Evolutionary conservation across 1,284 basidiomycete genomes (phyloP), one percentile per base, ranked within the genome.

Genomic region (Heliocybe sulcata): DNA sequence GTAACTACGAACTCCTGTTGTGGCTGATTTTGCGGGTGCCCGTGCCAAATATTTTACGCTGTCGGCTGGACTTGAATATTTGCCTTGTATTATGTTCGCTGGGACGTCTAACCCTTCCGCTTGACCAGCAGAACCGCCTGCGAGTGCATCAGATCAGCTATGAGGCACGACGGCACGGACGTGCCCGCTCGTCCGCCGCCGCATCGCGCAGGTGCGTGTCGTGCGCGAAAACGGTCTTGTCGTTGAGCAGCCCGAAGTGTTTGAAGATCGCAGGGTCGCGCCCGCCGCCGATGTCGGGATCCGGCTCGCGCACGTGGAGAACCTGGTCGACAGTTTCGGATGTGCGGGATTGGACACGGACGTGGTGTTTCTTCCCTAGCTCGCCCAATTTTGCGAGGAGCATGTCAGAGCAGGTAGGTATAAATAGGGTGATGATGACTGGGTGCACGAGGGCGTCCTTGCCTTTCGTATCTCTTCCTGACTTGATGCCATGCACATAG

Each of bases 281-380:
- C 10, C 23, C 42, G 16, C 19, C 23, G 42, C n/a, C 42, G 16
- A 45, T 25, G 19, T 20, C 42, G 23, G 42, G 23, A 16, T 19
- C 6, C 4, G 16, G 19, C 9, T 55, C 58, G n/a, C 61, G 55
- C 1, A 73, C 72, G 61, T 68, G 69, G 23, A 68, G 67, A 23
- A 74, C 69, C 60, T 73, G 69, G 54, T 72, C 73, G 26, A 60
- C 57, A 6, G 69, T 65, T 59, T 75, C 73, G 48, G 72, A 69
- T 64, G 76, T 65, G 59, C 77, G 75, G 35, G 67, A 71, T 60
- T 75, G 74, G 2, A 76, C 57, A 38, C 69, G 61, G 9, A 72
- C 58, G 19, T 59, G 60, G 11, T 63, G 57, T 38, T 66, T 60
- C 20, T 59, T 48, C 0, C 68, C 65, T 1, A 77, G 53, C 3